Evolutionary conservation across 169 alveolate genomes (phyloP), one percentile per base, ranked within the genome.

Genomic region (Eimeria praecox): DNA sequence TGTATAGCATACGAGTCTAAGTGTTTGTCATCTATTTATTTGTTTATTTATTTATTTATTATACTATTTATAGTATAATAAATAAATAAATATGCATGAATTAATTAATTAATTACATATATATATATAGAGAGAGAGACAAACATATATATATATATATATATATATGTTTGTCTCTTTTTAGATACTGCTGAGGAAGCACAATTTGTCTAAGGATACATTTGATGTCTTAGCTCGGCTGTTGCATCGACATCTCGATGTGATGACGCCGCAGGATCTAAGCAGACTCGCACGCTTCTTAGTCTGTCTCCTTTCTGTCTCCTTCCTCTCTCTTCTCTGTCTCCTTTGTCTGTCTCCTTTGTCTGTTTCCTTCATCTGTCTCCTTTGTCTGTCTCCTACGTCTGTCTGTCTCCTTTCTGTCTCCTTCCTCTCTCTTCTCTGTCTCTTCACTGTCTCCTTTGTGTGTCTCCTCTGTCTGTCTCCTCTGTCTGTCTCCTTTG

Each of bases 231-330:
- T 98, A 38, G 96, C 97, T 92, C 95, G 96, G 54, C 97, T 96
- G 83, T 46, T 96, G 49, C 97, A 97, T 87, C 64, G 97, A 10
- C 96, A 97, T 93, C 77, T 98, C 46, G 96, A 96, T 89, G 94
- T 89, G 78, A 96, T 98, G 46, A 98, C 97, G 95, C 99, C 99
- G 5, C 95, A 94, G 56, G 99, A 98, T 87, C 97, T 92, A 69
- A 92, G 94, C 54, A 93, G 98, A 30, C 90, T 95, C 24, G 93
- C 98, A 8, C 92, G 99, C 40, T 97, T 97, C 14, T 88, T 98
- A 96, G 98, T 85, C 35, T 30, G 75, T 85, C 54, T 46, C 92
- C 10, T 85, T 62, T 64, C 44, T 85, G 52, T 85, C 54, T 40
- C 54, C 40, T 54, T 49, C n/a, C 40, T 44, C 52, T 85, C 75